Base-by-base conservation (phyloP, 2,329 filamentous ascomycete species). In the Fusarium kyushuense region DNA sequence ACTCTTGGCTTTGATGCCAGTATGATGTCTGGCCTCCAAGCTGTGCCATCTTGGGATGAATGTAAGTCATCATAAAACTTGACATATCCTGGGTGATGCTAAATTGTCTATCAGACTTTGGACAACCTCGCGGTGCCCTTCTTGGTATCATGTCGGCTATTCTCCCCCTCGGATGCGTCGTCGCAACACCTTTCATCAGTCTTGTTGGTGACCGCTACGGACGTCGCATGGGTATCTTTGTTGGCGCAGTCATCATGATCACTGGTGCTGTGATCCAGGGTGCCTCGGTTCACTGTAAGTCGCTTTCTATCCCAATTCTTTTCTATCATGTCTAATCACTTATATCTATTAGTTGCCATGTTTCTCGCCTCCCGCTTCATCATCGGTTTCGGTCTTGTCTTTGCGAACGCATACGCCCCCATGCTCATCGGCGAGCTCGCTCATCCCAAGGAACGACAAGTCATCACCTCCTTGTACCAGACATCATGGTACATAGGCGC, bases 381-480 rank as follows among this genome's bases (percentile, higher is more conserved):
- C 12, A 79, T 87, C 23, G 85, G 84, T n/a, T 83, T 86, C 25
- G 84, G 84, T 13, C 82, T 86, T 35, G 80, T 82, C 0, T 84
- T 84, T 63, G 81, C 80, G 42, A 86, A 85, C 63, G 82, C 84
- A 27, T 81, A 81, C 8, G 83, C 82, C 0, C 84, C 84, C 2
- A 77, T 82, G n/a, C 73, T 86, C 54, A 82, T 87, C n/a, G 84
- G 83, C 56, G 85, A 87, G 63, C 74, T 87, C 7, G 83, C 80
- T 2, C 82, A 86, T 66, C 84, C 84, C 1, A 86, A 84, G 63
- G 83, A 86, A 71, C 82, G 84, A 40, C 79, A 84, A 0, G 80
- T 83, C n/a, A 71, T 86, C 19, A 86, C 83, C 1, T 84, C 83
- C 0, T 75, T 87, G 3, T 87, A 84, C 75, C 86, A 87, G 55